These are phyloP conservation scores for Pichia sp. DNA, from an alignment of 1,139 yeast species.

Conservation along the genomic window DNA sequence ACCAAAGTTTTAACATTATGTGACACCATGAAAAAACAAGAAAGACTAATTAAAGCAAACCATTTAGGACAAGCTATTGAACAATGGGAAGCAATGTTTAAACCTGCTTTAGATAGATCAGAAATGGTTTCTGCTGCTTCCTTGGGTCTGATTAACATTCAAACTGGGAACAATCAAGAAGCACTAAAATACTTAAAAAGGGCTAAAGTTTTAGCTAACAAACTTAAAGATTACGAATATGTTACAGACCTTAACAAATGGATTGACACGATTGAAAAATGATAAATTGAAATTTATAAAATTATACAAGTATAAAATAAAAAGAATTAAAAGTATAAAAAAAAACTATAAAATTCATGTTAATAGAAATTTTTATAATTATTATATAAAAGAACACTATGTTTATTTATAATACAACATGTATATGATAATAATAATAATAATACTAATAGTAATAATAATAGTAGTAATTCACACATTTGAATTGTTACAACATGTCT, in stretches of 20 bases:
- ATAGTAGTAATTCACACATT: too few species aligned
- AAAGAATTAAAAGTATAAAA: neutral
- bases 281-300: neutral
- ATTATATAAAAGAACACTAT: too few species aligned
- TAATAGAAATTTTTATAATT: too few species aligned
- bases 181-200: slow-evolving; percentile 17
- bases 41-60: slow-evolving; percentile 5
- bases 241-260: slow-evolving; percentile 17
- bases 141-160: slow-evolving; percentile 17
- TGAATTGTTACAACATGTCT: too few species aligned
- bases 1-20: slow-evolving; percentile 14
- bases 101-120: slow-evolving; percentile 18
- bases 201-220: slow-evolving; percentile 18
- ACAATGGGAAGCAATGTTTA: slow-evolving; percentile 15
- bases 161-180: slow-evolving; percentile 9
- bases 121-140: slow-evolving; percentile 23
- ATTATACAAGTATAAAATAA: neutral
- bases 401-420: too few species aligned
- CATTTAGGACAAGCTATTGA: slow-evolving; percentile 12
- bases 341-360: neutral
- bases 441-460: too few species aligned
- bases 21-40: slow-evolving; percentile 16
- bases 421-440: too few species aligned
- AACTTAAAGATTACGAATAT: slow-evolving; percentile 16
- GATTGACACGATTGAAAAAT: slow-evolving; percentile 14